phyloP scores from a whole-genome alignment of 345 rosid genomes.

The Triadica sebifera region DNA sequence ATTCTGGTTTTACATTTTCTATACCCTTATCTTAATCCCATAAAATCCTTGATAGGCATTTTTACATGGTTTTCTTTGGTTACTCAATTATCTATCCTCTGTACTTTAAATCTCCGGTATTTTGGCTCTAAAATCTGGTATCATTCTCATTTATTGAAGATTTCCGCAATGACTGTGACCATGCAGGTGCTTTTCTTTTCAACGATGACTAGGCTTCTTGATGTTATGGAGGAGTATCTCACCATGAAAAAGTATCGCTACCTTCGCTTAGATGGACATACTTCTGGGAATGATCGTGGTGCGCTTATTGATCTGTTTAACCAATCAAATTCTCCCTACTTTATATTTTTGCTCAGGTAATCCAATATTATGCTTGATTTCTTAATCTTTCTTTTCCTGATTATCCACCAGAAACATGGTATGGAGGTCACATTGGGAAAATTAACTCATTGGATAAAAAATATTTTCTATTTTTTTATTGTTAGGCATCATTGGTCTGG shows the following conservation, averaged over 20 bases:
- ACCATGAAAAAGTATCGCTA: conserved; percentile 60
- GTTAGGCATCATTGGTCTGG: not conserved
- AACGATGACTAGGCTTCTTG: conserved; percentile 95
- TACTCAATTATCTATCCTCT: not conserved
- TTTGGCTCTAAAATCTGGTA: not conserved
- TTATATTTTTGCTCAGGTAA: conserved; percentile 90
- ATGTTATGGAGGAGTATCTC: conserved; percentile 95
- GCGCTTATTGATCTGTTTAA: conserved; percentile 74
- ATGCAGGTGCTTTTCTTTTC: conserved; percentile 91
- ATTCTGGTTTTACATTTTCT: not conserved
- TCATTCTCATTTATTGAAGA: not conserved
- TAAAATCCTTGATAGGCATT: not conserved
- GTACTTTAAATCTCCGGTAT: not conserved
- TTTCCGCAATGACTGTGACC: conserved; percentile 14
- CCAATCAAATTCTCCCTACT: conserved; percentile 63
- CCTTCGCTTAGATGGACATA: conserved; percentile 93
- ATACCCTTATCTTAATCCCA: not conserved
- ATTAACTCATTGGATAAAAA: not conserved
- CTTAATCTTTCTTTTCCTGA: not conserved
- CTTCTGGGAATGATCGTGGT: conserved; percentile 90
- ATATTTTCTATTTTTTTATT: not conserved
- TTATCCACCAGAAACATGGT: not conserved
- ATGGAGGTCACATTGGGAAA: not conserved
- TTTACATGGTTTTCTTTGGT: conserved; percentile 2
- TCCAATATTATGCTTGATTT: conserved; percentile 18